Conservation (phyloP, 176 grass and related monocot genomes). For the Eleusine coracana region DNA sequence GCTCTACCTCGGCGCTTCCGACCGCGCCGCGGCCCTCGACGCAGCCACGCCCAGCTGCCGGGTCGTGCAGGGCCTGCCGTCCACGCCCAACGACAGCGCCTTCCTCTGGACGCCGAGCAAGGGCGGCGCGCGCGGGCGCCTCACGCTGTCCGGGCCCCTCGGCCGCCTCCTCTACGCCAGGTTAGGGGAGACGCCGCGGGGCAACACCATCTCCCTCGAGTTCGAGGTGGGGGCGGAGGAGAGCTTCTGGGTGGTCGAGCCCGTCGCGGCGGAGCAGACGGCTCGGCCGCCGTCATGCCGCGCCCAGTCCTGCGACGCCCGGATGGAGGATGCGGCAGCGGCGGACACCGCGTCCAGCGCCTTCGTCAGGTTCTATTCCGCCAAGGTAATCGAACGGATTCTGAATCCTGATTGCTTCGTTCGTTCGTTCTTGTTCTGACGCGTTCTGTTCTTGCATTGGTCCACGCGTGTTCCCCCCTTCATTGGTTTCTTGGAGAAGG, state of each 20-base stretch:
- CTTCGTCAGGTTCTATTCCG: conserved; percentile 36
- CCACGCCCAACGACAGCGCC: conserved; percentile 47
- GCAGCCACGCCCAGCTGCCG: conserved; percentile 26
- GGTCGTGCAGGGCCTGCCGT: conserved; percentile 40
- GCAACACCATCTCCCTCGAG: conserved; percentile 44
- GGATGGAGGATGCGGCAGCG: conserved; percentile 11
- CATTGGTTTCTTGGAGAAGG: background rate
- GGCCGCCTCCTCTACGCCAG: conserved; percentile 50
- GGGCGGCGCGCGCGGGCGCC: conserved; percentile 3
- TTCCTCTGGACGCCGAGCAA: conserved; percentile 57
- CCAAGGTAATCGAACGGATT: conserved; percentile 28
- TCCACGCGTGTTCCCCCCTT: background rate
- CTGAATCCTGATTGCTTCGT: conserved; percentile 5
- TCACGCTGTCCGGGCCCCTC: conserved; percentile 43
- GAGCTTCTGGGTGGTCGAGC: conserved; percentile 51
- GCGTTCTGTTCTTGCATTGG: background rate
- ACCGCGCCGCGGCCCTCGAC: conserved; percentile 37
- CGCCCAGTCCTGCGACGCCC: conserved; percentile 40
- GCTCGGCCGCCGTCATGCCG: conserved; percentile 12
- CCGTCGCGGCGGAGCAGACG: conserved; percentile 14
- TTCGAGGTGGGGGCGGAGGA: conserved; percentile 19
- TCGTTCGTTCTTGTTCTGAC: background rate
- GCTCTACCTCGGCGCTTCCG: conserved; percentile 49
- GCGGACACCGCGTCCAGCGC: conserved; percentile 28
- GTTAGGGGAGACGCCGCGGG: conserved; percentile 34